Base-by-base conservation (phyloP, 805 yeast genomes). In the Monosporozyma solicola region DNA sequence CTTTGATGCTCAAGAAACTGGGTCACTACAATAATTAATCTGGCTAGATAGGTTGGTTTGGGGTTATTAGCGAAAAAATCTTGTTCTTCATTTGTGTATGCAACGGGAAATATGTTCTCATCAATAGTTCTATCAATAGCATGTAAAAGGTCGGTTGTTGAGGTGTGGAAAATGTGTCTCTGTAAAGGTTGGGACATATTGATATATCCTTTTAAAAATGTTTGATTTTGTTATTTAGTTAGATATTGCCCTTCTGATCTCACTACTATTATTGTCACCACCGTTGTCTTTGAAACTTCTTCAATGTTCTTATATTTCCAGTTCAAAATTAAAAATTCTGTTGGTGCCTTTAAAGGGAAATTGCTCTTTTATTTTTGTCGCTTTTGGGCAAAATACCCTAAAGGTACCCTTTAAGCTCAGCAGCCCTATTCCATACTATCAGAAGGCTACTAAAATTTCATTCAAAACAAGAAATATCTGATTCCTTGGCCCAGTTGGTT, bases 111-210 rank as follows among this genome's bases (percentile, higher is more conserved):
- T 16, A 57, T 54, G 13, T 59, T 61, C 47, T 80, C 86, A 3
- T 87, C 87, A 3, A 83, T 74, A 1, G 78, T 65, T 50, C 97
- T 74, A 67, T 91, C 96, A 46, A 91, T 86, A 10, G 97, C 97
- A 4, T 84, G 66, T 1, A 69, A 72, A 0, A 86, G 63, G 25
- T 82, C 85, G 0, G 95, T 95, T 20, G 79, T 77, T 0, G 91
- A 80, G 0, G 96, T 87, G 56, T 78, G 82, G 35, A 75, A 45
- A 16, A 53, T 27, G 25, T 33, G 47, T 48, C 54, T 53, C 25
- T 35, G 37, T 27, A 24, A 24, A 43, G 46, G 46, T 43, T 43
- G 46, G 5, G 46, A 43, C 46, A 43, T 43, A 10, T 24, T 41
- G 10, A 11, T n/a, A 11, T 8, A 15, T 8, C 20, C 9, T 13